Base-by-base conservation (phyloP, 192 early-diverging fungal species). In the Dissophora globulifera region DNA sequence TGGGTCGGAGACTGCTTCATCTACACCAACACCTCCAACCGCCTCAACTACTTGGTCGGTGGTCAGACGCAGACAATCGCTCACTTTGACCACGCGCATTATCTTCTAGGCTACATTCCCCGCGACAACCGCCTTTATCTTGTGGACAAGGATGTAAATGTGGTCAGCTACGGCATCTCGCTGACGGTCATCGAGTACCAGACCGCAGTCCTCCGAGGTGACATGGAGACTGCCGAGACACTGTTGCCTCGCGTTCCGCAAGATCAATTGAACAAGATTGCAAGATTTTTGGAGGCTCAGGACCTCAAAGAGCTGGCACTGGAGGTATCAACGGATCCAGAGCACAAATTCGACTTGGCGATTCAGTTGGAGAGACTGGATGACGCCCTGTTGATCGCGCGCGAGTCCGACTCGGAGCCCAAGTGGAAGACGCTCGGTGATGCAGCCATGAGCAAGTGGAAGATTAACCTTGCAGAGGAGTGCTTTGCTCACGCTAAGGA, bases 1-100 rank as follows among this genome's bases (percentile, higher is more conserved):
- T 99, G 98, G 98, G 94, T 98, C 55, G 98, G 98, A 52, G 98
- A 99, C 78, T 98, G 97, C 70, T 99, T 99, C 69, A 98, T 99
- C 61, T 99, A 98, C 84, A 95, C 95, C 26, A 96, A 93, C 71
- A 79, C 88, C 13, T 85, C 85, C 52, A 96, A 98, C 81, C 91
- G 97, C 45, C 85, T 99, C 55, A 96, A 93, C 84, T 99, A 99
- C 78, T 80, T 99, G 45, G 97, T 99, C 4, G 97, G 98, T 52
- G 93, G 88, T 1, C 95, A 97, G 78, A 90, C 91, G 27, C 95
- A 94, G 41, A 99, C 96, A 1, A 92, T 99, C 68, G 91, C 90
- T 75, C 98, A 99, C 79, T 98, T 98, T 84, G 97, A 97, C 79
- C 84, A 65, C 23, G 71, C 87, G 23, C 92, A 98, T 85, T 94